These are phyloP conservation scores for Aspergillus clavatus DNA, from an alignment of 2,329 filamentous ascomycete genomes.

Conservation along the genomic window DNA sequence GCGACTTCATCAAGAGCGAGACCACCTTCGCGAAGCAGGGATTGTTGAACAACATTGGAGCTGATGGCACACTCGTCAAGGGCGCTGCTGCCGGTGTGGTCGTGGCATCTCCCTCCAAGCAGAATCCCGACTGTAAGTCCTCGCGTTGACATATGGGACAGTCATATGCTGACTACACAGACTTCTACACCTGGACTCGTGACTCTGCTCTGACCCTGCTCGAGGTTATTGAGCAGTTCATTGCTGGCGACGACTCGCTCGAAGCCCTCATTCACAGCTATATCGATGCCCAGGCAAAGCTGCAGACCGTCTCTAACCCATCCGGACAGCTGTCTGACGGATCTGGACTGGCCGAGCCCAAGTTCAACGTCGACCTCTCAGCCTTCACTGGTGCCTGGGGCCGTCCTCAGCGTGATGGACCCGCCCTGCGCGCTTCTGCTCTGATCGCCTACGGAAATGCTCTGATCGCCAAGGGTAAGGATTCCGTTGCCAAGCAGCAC, in stretches of 20 bases:
- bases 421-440: constrained; percentile 68
- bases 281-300: constrained; percentile 58
- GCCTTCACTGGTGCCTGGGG: constrained; percentile 63
- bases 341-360: constrained; percentile 61
- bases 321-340: constrained; percentile 51
- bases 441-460: constrained; percentile 68
- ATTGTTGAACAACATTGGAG: constrained; percentile 15
- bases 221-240: constrained; percentile 60
- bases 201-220: constrained; percentile 68
- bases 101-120: constrained; percentile 51
- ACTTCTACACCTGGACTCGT: constrained; percentile 73
- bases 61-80: constrained; percentile 25
- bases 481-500: constrained; percentile 47
- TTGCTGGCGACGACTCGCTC: constrained; percentile 54
- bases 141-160: not conserved
- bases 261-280: constrained; percentile 62
- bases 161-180: constrained; percentile 38
- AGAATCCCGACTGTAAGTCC: constrained; percentile 48
- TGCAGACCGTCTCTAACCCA: constrained; percentile 63
- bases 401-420: constrained; percentile 72
- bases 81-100: constrained; percentile 50
- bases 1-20: constrained; percentile 8
- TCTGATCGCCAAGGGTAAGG: constrained; percentile 57
- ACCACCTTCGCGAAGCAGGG: constrained; percentile 10
- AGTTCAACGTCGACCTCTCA: constrained; percentile 60